phyloP scores from a whole-genome alignment of 2,329 filamentous ascomycete species.

The Beauveria brongniartii region DNA sequence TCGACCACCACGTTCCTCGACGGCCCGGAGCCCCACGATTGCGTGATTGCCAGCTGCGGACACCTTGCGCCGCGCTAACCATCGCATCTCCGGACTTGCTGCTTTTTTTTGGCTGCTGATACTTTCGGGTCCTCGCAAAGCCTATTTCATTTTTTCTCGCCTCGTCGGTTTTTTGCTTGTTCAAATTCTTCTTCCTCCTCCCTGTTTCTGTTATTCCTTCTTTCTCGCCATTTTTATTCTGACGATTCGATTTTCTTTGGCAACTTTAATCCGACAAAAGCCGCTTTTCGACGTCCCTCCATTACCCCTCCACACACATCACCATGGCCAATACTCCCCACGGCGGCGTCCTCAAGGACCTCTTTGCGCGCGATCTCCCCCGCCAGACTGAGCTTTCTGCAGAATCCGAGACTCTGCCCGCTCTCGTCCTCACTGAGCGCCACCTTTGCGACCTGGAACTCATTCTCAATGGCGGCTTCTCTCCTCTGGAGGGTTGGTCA shows the following conservation, averaged over 20 bases:
- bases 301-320: conserved; percentile 14
- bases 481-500: conserved; percentile 80
- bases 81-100: conserved; percentile 9
- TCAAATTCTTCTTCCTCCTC: neutral
- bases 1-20: conserved; percentile 7
- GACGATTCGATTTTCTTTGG: neutral
- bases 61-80: neutral
- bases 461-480: conserved; percentile 96
- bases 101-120: conserved; percentile 10
- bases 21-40: conserved; percentile 23
- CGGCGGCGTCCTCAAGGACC: conserved; percentile 95
- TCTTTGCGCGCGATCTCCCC: conserved; percentile 85
- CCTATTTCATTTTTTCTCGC: conserved; percentile 7
- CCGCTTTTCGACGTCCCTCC: neutral
- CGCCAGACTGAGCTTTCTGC: conserved; percentile 69
- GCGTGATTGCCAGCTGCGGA: conserved; percentile 19
- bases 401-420: conserved; percentile 81
- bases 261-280: neutral
- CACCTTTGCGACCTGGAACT: conserved; percentile 97
- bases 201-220: neutral
- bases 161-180: neutral
- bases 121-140: conserved; percentile 10
- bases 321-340: conserved; percentile 66
- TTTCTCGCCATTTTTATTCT: conserved; percentile 2
- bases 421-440: conserved; percentile 79